Evolutionary conservation across 371 early-diverging fungal species (phyloP).

Genomic region (Mucor racemosus): DNA sequence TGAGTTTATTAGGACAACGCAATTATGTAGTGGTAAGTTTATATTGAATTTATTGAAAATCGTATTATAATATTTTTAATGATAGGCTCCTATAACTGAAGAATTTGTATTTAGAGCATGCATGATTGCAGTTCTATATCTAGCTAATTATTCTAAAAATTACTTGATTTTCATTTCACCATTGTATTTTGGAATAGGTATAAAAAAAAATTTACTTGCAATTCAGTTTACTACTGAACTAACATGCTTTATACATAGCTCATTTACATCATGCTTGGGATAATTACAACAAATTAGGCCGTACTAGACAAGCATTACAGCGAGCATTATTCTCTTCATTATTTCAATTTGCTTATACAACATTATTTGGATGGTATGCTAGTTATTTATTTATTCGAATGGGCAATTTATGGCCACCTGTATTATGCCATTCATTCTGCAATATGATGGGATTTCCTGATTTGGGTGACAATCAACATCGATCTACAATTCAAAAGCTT

Average conservation of each 20-base stretch:
- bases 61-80: neutral
- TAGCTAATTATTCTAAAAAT: conserved; percentile 39
- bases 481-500: conserved; percentile 16
- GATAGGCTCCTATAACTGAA: conserved; percentile 69
- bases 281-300: conserved; percentile 44
- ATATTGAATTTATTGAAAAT: neutral
- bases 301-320: conserved; percentile 35
- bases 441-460: conserved; percentile 74
- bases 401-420: conserved; percentile 43
- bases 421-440: conserved; percentile 66
- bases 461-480: conserved; percentile 28
- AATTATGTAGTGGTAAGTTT: conserved; percentile 48
- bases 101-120: conserved; percentile 73
- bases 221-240: no score
- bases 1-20: conserved; percentile 39
- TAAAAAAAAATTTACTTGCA: neutral
- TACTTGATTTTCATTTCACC: conserved; percentile 59
- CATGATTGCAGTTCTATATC: conserved; percentile 56
- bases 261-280: conserved; percentile 71
- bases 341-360: conserved; percentile 70
- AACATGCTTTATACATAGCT: conserved; percentile 11
- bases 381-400: conserved; percentile 62
- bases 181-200: conserved; percentile 72
- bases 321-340: conserved; percentile 38
- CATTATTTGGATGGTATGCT: conserved; percentile 74